Evolutionary conservation across 306 rosid species (phyloP), one percentile per base, ranked within the genome.

Genomic region (Glycyrrhiza uralensis): DNA sequence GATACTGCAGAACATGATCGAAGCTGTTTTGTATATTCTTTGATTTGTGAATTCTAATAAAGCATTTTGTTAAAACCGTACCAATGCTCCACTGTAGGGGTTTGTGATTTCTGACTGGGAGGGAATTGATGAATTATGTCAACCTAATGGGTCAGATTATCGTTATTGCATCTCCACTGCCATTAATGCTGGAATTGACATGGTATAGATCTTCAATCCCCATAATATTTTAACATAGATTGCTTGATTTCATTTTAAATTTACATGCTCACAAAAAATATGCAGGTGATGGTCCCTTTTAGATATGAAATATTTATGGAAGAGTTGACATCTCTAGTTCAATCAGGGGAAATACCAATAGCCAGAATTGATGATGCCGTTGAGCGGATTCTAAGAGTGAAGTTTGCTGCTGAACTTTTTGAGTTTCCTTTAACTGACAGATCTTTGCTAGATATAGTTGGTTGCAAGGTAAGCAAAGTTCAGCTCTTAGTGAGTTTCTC

Each of bases 31-130:
- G 19, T 3, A 4, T 41, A 52, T 74, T 77, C 62, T 22, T 75
- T 32, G 2, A 22, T 66, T 59, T 45, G 33, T 60, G 42, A 24
- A 26, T 51, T 55, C 69, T 23, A 42, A 52, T 62, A 17, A 41
- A 70, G 7, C 33, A 51, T 44, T 54, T 58, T n/a, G 12, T 60
- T 36, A 5, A 5, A 1, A 69, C n/a, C n/a, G n/a, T n/a, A n/a
- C 44, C 19, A 73, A 41, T 78, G 49, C 41, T 71, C 11, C 35
- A 63, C 59, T 73, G 72, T 77, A 92, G 93, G 98, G 96, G 33
- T 81, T 92, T 87, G 84, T 92, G 41, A 87, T 90, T 66, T 86
- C 96, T 85, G 96, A 92, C 76, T 90, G 91, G 96, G 83, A 78
- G 75, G 93, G 87, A 78, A 76, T 90, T 69, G 93, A 92, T 60